These are phyloP conservation scores for Coniophora puteana DNA, from an alignment of 1,284 basidiomycete genomes.

Conservation along the genomic window DNA sequence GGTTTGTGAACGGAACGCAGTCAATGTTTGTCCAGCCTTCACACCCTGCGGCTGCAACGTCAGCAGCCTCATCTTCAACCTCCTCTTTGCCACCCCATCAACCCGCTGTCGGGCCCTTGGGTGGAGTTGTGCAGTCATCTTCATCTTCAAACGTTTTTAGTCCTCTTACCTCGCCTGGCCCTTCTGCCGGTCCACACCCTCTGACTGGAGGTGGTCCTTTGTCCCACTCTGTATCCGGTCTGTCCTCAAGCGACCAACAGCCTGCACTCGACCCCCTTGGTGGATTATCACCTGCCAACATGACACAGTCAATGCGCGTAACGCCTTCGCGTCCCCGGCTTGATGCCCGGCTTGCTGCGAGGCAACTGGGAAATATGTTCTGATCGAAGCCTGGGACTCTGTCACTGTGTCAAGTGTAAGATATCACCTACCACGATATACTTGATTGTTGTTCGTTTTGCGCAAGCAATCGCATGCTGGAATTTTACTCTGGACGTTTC, in stretches of 20 bases:
- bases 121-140: slow-evolving; percentile 12
- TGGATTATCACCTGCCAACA: slow-evolving; percentile 48
- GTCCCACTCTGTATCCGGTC: slow-evolving; percentile 13
- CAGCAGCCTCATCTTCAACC: slow-evolving; percentile 24
- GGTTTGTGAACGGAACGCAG: slow-evolving; percentile 66
- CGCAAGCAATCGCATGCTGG: slow-evolving; percentile 1
- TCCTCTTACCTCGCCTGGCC: slow-evolving; percentile 16
- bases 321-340: slow-evolving; percentile 64
- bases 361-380: slow-evolving; percentile 85
- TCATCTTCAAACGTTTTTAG: slow-evolving; percentile 8
- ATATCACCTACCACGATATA: too few species aligned
- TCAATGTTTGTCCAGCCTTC: slow-evolving; percentile 67
- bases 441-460: slow-evolving; percentile 3
- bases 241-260: slow-evolving; percentile 17
- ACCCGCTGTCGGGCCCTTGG: slow-evolving; percentile 28
- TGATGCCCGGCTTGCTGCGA: slow-evolving; percentile 81
- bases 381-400: slow-evolving; percentile 32
- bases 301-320: slow-evolving; percentile 66
- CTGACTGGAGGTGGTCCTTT: slow-evolving; percentile 8
- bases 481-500: too few species aligned
- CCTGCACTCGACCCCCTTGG: slow-evolving; percentile 59
- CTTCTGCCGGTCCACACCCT: slow-evolving; percentile 14
- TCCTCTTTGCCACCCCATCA: slow-evolving; percentile 26
- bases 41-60: slow-evolving; percentile 29
- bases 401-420: too few species aligned